Percentiles rank a stretch among this genome's conserved stretches.
phyloP scores from a whole-genome alignment of 225 moss, liverwort and hornwort genomes.

The Pleurozium schreberi region DNA sequence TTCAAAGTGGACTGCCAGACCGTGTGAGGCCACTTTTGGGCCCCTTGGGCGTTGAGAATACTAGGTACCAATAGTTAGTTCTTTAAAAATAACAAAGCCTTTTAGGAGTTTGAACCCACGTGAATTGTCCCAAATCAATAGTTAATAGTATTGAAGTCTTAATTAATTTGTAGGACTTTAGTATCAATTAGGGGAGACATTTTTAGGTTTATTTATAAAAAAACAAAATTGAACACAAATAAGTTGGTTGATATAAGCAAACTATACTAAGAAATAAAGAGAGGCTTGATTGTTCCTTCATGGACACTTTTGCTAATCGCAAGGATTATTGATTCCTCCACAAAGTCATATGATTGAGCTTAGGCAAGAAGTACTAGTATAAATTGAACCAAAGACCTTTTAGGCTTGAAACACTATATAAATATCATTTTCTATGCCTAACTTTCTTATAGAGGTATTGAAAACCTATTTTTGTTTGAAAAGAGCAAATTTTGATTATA shows the following conservation, averaged over 20 bases:
- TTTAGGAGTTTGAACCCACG: background rate
- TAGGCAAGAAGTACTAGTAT: background rate
- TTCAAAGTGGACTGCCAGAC: no score
- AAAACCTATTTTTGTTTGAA: background rate
- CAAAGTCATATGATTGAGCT: background rate
- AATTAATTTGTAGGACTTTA: no score
- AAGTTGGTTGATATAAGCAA: background rate
- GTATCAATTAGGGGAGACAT: background rate
- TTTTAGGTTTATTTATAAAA: background rate
- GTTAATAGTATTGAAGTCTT: background rate
- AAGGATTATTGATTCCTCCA: background rate
- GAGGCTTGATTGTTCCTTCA: rapidly evolving
- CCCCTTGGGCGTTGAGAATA: no score
- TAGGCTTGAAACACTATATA: background rate
- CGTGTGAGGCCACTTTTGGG: no score
- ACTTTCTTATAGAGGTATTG: background rate
- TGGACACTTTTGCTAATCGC: rapidly evolving
- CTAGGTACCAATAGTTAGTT: rapidly evolving
- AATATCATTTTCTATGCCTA: background rate
- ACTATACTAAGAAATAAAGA: background rate
- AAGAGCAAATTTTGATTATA: background rate
- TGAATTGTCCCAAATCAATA: background rate
- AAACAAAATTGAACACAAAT: background rate
- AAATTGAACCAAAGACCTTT: rapidly evolving
- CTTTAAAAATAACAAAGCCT: background rate